Evolutionary conservation across 1,139 yeast genomes (phyloP).

Genomic region (Nematodospora anomalae): DNA sequence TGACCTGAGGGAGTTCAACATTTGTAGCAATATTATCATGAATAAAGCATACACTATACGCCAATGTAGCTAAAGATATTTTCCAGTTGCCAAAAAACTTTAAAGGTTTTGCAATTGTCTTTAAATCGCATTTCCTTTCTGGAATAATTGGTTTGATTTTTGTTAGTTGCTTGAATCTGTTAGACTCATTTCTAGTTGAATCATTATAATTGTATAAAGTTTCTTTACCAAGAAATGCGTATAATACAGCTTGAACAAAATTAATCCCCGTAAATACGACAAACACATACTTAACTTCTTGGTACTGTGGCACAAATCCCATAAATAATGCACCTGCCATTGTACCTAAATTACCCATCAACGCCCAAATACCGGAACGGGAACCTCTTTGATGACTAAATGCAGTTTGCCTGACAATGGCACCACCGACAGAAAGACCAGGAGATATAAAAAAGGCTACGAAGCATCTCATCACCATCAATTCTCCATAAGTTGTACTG

Average conservation of each 20-base stretch:
- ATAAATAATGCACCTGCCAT: conserved; percentile 22
- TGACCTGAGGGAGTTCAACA: conserved; percentile 20
- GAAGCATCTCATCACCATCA: conserved; percentile 21
- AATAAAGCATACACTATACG: conserved; percentile 19
- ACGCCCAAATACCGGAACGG: conserved; percentile 23
- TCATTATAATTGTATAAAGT: conserved; percentile 16
- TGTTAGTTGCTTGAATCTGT: conserved; percentile 11
- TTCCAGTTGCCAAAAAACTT: conserved; percentile 13
- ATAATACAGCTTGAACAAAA: conserved; percentile 17
- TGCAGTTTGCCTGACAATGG: conserved; percentile 20
- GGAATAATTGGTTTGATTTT: conserved; percentile 12
- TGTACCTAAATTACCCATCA: conserved; percentile 21
- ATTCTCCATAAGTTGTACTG: conserved; percentile 15
- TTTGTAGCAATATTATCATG: conserved; percentile 23
- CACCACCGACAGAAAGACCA: conserved; percentile 21
- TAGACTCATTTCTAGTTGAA: conserved; percentile 13
- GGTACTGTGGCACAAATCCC: conserved; percentile 22
- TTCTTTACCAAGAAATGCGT: conserved; percentile 20
- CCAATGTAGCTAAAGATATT: conserved; percentile 18
- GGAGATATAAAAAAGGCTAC: conserved; percentile 22
- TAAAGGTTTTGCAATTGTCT: conserved; percentile 16
- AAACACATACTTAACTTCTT: conserved; percentile 16
- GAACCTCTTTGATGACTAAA: conserved; percentile 24
- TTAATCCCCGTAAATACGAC: conserved; percentile 19
- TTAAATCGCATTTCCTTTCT: conserved; percentile 8